Base-by-base conservation (phyloP, 179 eudicot species). In the Patellifolia procumbens region DNA sequence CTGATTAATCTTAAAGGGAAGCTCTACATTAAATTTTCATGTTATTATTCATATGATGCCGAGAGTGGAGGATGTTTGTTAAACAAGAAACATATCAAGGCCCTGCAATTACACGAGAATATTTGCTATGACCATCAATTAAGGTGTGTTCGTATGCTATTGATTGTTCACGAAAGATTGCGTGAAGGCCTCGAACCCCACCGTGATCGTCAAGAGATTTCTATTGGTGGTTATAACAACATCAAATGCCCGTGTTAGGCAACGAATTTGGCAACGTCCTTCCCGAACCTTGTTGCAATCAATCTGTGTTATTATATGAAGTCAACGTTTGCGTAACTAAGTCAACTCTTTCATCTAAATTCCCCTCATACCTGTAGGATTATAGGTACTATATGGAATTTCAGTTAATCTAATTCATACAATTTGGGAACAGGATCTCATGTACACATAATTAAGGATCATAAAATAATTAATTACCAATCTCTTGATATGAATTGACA, bases 241-340 rank as follows among this genome's bases (percentile, higher is more conserved):
- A 2, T 48, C 15, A n/a, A 5, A 24, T 62, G 62, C 10, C 34
- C 77, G 22, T 2, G 22, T 62, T 74, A 70, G 77, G 45, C 3
- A 4, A 45, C 20, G 2, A 24, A 58, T 9, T 1, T 74, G 7
- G 58, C 29, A 4, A 20, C 42, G 6, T 32, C 58, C 48, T 29
- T 63, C 1, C 70, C 77, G 4, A 1, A 0, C 34, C 70, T 74
- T 32, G 70, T 74, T 1, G 34, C 2, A 7, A 34, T 74, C 16
- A 0, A 0, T 10, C 22, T 74, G 24, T 0, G 0, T 0, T 0
- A 0, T 48, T 46, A 32, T 20, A 8, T 12, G 8, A 0, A 32
- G 10, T 63, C 63, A 63, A 46, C 31, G 32, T 48, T 32, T 74
- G 6, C 77, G 8, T 42, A 24, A 2, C 17, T 74, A 9, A 51